Base-by-base conservation (phyloP, 2,329 filamentous ascomycete species). In the Verticillium nonalfalfae region DNA sequence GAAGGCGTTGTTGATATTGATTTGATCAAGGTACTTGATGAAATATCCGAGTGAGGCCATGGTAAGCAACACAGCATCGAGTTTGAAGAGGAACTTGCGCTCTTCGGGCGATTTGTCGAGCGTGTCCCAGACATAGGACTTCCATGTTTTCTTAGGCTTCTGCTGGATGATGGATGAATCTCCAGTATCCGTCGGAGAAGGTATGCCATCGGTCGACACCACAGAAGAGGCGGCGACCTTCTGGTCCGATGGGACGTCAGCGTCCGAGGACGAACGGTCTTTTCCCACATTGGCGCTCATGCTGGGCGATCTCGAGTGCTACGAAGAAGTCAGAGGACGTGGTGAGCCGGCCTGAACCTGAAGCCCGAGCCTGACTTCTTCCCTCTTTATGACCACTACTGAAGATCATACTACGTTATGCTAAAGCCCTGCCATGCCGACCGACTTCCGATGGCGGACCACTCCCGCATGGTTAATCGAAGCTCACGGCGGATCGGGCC, bases 101-200 rank as follows among this genome's bases (percentile, higher is more conserved):
- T 79, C 77, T 57, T 75, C 73, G 0, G 74, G 74, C 0, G 73
- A 72, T 63, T 78, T 78, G 62, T 78, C 75, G 26, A 81, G 72
- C 0, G 78, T 79, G 62, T 82, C 79, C 79, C 79, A 81, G n/a
- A 81, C 10, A 56, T 79, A 78, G 0, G 78, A 80, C 31, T 72
- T 73, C 79, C 79, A 82, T 31, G 75, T 79, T 38, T 63, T 62
- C 56, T 75, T 74, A 0, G 75, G 76, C 7, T 67, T 68, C 36
- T 72, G 63, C 31, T 69, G 66, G 15, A 70, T 62, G 36, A 67
- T 39, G 33, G 62, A 57, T 21, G 3, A 10, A 21, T 15, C 56
- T 15, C 56, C 35, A 18, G 45, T 5, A 6, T 58, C 56, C 5
- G 34, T 58, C 4, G 56, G 56, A 2, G 56, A n/a, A 1, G 36